Evolutionary conservation across 345 rosid genomes (phyloP).

Genomic region (Euclidium syriacum): DNA sequence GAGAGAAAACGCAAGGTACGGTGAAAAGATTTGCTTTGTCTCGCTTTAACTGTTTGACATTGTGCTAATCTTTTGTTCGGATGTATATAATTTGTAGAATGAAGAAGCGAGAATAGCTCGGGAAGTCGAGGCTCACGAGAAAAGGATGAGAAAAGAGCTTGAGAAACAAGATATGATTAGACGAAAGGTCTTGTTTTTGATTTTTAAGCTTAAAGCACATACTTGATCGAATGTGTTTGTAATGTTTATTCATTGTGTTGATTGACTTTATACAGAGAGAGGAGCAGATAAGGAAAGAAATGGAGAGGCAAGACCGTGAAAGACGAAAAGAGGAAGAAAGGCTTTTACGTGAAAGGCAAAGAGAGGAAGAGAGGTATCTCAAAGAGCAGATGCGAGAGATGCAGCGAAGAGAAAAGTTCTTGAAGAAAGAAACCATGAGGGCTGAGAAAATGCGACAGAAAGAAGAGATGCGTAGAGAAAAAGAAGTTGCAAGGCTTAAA

Average conservation of each 20-base stretch:
- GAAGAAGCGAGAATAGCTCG: slow-evolving; percentile 85
- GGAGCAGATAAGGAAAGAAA: slow-evolving; percentile 76
- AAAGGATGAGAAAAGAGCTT: slow-evolving; percentile 77
- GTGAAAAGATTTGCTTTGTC: background rate
- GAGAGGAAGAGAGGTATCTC: slow-evolving; percentile 78
- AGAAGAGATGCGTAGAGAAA: slow-evolving; percentile 73
- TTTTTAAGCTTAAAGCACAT: slow-evolving; percentile 14
- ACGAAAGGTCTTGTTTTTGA: slow-evolving; percentile 56
- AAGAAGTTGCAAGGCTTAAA: slow-evolving; percentile 77
- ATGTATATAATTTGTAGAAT: slow-evolving; percentile 41
- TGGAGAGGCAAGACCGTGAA: slow-evolving; percentile 89
- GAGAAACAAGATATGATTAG: slow-evolving; percentile 78
- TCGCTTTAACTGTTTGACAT: background rate
- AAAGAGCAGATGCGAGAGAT: slow-evolving; percentile 84
- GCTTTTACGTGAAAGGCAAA: slow-evolving; percentile 78
- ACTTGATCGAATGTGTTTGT: background rate
- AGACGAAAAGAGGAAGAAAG: slow-evolving; percentile 91
- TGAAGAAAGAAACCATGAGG: slow-evolving; percentile 80
- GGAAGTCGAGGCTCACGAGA: slow-evolving; percentile 88
- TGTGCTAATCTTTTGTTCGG: background rate
- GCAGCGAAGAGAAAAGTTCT: slow-evolving; percentile 80
- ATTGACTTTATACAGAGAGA: slow-evolving; percentile 51
- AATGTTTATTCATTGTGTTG: background rate
- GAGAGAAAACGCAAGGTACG: slow-evolving; percentile 79
- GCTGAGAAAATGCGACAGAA: slow-evolving; percentile 82